phyloP scores from a whole-genome alignment of 768 basidiomycete genomes.

The Botryobasidium botryosum region DNA sequence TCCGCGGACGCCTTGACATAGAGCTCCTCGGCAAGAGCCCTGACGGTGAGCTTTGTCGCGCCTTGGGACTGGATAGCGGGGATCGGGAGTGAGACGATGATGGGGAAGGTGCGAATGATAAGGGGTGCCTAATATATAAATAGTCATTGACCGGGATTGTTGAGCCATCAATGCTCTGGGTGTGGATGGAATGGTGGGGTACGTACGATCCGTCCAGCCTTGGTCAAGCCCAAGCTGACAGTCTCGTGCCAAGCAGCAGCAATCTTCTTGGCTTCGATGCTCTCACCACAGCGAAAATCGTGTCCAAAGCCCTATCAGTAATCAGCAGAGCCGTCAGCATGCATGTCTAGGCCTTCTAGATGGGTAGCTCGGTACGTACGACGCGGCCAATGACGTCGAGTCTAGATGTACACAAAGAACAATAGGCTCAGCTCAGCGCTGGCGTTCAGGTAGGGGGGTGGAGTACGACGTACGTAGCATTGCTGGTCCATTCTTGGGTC shows the following conservation, averaged over 20 bases:
- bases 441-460: no score
- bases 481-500: conserved; percentile 10
- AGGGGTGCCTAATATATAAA: conserved; percentile 1
- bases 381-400: conserved; percentile 11
- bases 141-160: no score
- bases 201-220: conserved; percentile 5
- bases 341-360: background rate
- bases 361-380: background rate
- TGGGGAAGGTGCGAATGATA: conserved; percentile 7
- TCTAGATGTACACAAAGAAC: background rate
- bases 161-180: no score
- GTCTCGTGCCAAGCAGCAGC: conserved; percentile 7
- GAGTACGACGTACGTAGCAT: background rate
- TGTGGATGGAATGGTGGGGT: background rate
- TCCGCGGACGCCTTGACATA: background rate
- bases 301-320: conserved; percentile 8
- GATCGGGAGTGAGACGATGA: conserved; percentile 3
- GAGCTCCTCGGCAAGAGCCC: conserved; percentile 4
- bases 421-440: background rate
- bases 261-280: conserved; percentile 6
- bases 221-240: conserved; percentile 3
- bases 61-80: conserved; percentile 4
- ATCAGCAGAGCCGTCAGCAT: no score
- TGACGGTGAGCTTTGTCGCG: conserved; percentile 2
- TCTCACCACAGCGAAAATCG: conserved; percentile 5